Evolutionary conservation across 495 filamentous ascomycete genomes (phyloP).

Genomic region (Aspergillus coremiiformis): DNA sequence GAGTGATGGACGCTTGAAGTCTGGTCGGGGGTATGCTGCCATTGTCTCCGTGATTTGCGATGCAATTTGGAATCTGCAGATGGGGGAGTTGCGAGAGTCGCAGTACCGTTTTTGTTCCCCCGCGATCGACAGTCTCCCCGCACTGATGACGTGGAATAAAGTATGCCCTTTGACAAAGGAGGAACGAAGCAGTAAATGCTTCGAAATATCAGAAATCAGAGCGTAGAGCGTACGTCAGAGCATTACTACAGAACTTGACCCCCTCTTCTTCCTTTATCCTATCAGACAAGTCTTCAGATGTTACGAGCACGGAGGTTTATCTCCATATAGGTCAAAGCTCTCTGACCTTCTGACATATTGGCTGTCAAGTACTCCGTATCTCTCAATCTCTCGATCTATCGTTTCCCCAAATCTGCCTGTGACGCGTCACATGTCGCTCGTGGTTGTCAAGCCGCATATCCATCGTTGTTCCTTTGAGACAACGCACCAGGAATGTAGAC

Average conservation of each 20-base stretch:
- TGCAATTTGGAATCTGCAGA: neutral
- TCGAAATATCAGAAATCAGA: no score
- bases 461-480: neutral
- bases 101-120: neutral
- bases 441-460: neutral
- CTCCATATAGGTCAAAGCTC: no score
- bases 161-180: no score
- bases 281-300: no score
- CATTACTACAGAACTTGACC: no score
- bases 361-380: no score
- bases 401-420: neutral
- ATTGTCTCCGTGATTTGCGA: conserved; percentile 1
- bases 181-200: no score
- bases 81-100: neutral
- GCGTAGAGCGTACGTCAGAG: no score
- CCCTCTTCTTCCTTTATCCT: no score
- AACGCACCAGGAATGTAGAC: neutral
- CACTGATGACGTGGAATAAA: neutral
- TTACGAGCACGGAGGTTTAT: no score
- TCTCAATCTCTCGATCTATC: neutral
- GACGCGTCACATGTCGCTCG: neutral
- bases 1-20: conserved; percentile 44
- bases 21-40: conserved; percentile 39
- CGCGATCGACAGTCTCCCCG: neutral
- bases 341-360: neutral